Conservation (phyloP, 1,139 yeast genomes). For the Magnusiomyces tetraspermus region DNA sequence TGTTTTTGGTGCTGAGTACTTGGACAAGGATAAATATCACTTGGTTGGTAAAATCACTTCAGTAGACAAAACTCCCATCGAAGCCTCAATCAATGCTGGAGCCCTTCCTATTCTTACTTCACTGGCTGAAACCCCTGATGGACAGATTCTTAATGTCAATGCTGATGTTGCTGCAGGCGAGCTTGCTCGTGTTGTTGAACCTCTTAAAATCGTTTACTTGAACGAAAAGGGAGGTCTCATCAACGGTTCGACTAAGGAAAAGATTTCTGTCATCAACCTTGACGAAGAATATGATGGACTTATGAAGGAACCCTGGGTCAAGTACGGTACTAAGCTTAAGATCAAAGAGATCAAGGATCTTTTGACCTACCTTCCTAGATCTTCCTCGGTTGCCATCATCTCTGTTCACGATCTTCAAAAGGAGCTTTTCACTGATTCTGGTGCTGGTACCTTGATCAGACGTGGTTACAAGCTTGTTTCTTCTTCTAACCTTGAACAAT, state of each 20-base stretch:
- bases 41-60: slow-evolving; percentile 82
- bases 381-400: slow-evolving; percentile 95
- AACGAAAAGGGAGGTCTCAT: slow-evolving; percentile 97
- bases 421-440: slow-evolving; percentile 95
- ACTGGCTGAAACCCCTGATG: slow-evolving; percentile 90
- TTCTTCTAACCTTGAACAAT: slow-evolving; percentile 56
- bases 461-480: slow-evolving; percentile 86
- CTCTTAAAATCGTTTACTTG: slow-evolving; percentile 88
- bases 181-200: slow-evolving; percentile 92
- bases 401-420: slow-evolving; percentile 91
- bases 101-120: slow-evolving; percentile 94
- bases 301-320: slow-evolving; percentile 94
- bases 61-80: slow-evolving; percentile 85
- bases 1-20: slow-evolving; percentile 86
- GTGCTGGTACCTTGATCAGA: slow-evolving; percentile 97
- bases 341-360: slow-evolving; percentile 93
- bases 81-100: slow-evolving; percentile 92
- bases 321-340: slow-evolving; percentile 94
- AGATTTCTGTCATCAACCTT: slow-evolving; percentile 77
- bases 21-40: slow-evolving; percentile 83
- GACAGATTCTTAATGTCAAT: slow-evolving; percentile 92
- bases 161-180: slow-evolving; percentile 99
- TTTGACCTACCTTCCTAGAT: slow-evolving; percentile 86
- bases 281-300: slow-evolving; percentile 92
- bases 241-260: slow-evolving; percentile 86